Evolutionary conservation across 139 green algal species (phyloP), one percentile per base, ranked within the genome.

Genomic region (Chlorella sp.): DNA sequence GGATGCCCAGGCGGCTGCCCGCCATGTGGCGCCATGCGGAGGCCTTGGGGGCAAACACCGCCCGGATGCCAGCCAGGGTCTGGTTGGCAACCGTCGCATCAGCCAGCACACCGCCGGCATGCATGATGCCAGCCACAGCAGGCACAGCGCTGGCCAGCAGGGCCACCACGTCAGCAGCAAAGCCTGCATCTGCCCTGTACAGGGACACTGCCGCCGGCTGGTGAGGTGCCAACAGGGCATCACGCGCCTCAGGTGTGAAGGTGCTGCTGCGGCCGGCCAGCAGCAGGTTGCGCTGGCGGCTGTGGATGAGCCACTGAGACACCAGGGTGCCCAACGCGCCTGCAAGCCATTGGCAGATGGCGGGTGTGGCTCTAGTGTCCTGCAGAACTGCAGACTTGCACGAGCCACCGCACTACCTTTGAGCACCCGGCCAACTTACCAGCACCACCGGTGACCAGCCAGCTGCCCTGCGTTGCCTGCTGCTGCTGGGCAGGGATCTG

Each of bases 101-200:
- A 23, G 90, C 86, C 64, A 98, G 87, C 38, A 96, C 92, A 21
- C 95, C 95, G 34, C 93, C 92, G 12, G 93, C 92, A 82, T 95
- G 94, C 20, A 97, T 68, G 36, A 96, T 60, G 38, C 47, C 86
- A 0, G 57, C 57, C 34, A 56, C 78, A 82, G 57, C 36, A 60
- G 67, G 68, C 34, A 41, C 44, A 57, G 51, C 68, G 32, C 2
- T 7, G 13, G 30, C 80, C 47, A 69, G 25, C 68, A 70, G 51
- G 70, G 80, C 51, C 17, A 18, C 23, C 51, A 87, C 32, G 20
- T 89, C 86, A 13, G 70, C 73, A 28, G 30, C 26, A 39, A 85
- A 79, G 39, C 71, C 68, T 0, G 72, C 81, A 62, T 89, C 86
- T 16, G 79, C 81, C 74, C 87, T 89, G 71, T 39, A 67, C 32